Conservation (phyloP, 1,284 basidiomycete genomes). For the Lignosus rhinocerotis region DNA sequence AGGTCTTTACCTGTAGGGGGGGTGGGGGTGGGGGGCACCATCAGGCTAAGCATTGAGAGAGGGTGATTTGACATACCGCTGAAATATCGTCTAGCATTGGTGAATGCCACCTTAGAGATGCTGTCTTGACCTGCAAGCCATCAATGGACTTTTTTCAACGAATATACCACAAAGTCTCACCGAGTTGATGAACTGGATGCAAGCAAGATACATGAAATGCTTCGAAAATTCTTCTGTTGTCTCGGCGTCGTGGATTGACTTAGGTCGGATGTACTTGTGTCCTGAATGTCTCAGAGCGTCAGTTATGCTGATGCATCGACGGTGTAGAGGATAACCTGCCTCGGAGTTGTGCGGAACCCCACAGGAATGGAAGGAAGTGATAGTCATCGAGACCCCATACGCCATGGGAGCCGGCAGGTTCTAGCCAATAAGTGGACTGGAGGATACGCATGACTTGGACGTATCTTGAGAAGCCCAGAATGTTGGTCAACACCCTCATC, state of each 20-base stretch:
- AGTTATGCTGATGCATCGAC: not conserved
- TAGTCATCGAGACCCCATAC: conserved; percentile 99
- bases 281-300: conserved; percentile 41
- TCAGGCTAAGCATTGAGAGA: not conserved
- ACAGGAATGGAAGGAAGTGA: conserved; percentile 94
- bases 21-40: not conserved
- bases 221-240: conserved; percentile 92
- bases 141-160: not conserved
- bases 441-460: conserved; percentile 87
- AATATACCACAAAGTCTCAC: conserved; percentile 38
- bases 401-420: conserved; percentile 96
- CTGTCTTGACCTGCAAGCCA: conserved; percentile 83
- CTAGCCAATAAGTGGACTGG: conserved; percentile 96
- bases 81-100: conserved; percentile 99
- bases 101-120: conserved; percentile 95
- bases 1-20: conserved; percentile 87
- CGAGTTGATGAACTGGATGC: conserved; percentile 96
- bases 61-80: conserved; percentile 51
- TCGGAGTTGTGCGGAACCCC: conserved; percentile 82
- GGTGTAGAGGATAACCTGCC: conserved; percentile 41
- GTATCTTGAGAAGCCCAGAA: conserved; percentile 54
- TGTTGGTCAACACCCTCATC: not conserved
- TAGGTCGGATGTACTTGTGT: conserved; percentile 90
- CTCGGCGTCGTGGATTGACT: conserved; percentile 90
- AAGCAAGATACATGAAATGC: conserved; percentile 97